Base-by-base conservation (phyloP, 345 rosid species). In the Eucalyptus caleyi region DNA sequence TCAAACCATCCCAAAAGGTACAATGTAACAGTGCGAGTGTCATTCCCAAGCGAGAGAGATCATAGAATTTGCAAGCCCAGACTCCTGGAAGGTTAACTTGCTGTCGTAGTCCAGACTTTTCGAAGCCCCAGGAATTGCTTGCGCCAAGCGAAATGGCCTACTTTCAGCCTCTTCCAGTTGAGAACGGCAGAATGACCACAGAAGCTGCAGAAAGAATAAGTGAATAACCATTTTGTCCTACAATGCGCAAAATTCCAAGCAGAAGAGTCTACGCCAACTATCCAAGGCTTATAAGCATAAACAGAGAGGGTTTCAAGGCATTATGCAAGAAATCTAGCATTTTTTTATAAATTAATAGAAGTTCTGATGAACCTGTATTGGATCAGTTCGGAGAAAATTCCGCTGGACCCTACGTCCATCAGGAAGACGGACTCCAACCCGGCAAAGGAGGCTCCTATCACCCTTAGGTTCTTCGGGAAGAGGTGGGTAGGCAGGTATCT, bases 381-480 rank as follows among this genome's bases (percentile, higher is more conserved):
- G 94, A 89, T 98, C 99, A 82, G 96, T 92, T 65, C 92, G 94
- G 40, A 96, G 92, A 92, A 98, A 98, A 89, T 93, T 96, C 88
- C 99, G 94, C 93, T 98, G 99, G 86, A 93, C 92, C 92, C 99
- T 96, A 87, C 93, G 97, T 60, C 99, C 99, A 89, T 95, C 96
- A 30, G 99, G 99, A 88, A 98, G 95, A 90, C 99, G 98, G 51
- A 98, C 92, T 89, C 99, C 99, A 87, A 98, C 97, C 94, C 98
- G 94, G 92, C 99, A 98, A 62, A 95, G 90, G 42, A 95, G 91
- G 87, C 93, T 95, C 86, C 95, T 95, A 88, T 98, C 98, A 53
- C 95, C 96, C 45, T 93, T 96, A 32, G 99, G 98, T 92, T 98
- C 99, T 92, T 96, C 97, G n/a, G 97, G 97, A n/a, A 98, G 94